phyloP scores from a whole-genome alignment of 306 rosid species.

The Senna tora region DNA sequence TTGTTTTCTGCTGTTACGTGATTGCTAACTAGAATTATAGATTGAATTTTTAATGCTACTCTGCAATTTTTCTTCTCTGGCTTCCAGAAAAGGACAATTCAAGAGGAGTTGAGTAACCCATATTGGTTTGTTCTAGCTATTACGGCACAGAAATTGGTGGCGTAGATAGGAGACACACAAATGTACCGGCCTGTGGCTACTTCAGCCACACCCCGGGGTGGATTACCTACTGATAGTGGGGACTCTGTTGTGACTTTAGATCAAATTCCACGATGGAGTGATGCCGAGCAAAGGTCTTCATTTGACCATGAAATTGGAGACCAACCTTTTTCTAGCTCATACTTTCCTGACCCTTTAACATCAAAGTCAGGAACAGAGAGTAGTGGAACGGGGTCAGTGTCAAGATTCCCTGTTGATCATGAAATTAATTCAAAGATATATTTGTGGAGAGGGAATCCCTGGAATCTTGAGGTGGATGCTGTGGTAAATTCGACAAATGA shows the following conservation, averaged over 20 bases:
- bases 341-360: slow-evolving; percentile 81
- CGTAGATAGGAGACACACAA: slow-evolving; percentile 41
- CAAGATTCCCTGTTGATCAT: slow-evolving; percentile 88
- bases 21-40: slow-evolving; percentile 2
- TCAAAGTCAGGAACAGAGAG: slow-evolving; percentile 55
- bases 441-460: slow-evolving; percentile 95
- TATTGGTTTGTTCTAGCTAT: slow-evolving; percentile 30
- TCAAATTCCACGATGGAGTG: slow-evolving; percentile 95
- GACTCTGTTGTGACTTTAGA: slow-evolving; percentile 80
- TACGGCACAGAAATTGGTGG: slow-evolving; percentile 28
- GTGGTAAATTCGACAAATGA: slow-evolving; percentile 91
- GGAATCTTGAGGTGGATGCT: slow-evolving; percentile 99
- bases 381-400: slow-evolving; percentile 51
- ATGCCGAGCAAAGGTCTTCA: slow-evolving; percentile 76
- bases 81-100: slow-evolving; percentile 21
- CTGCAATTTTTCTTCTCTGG: slow-evolving; percentile 7
- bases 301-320: slow-evolving; percentile 65
- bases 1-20: neutral
- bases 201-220: slow-evolving; percentile 69
- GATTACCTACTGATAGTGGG: slow-evolving; percentile 67
- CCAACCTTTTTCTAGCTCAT: slow-evolving; percentile 61
- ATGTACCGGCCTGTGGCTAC: slow-evolving; percentile 86
- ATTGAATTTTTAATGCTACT: neutral
- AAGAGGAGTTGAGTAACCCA: slow-evolving; percentile 28
- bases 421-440: slow-evolving; percentile 83